Evolutionary conservation across 2,329 filamentous ascomycete species (phyloP), one percentile per base, ranked within the genome.

Genomic region (Fusarium tjaetaba): DNA sequence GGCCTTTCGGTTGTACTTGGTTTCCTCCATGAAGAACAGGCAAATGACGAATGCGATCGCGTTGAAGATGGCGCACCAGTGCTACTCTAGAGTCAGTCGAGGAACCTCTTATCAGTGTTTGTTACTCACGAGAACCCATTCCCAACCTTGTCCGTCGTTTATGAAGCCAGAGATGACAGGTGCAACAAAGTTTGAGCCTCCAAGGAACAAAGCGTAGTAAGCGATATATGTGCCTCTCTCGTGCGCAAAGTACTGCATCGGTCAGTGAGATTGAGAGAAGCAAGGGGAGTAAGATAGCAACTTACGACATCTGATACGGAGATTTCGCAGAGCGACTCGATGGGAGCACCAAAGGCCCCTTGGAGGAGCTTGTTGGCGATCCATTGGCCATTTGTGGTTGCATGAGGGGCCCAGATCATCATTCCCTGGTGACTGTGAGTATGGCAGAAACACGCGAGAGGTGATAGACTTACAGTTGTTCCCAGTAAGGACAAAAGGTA

Each of bases 61-160:
- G 24, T 46, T 28, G 11, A 46, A 46, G 18, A 46, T 46, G 2
- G 43, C 43, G 22, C 43, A 28, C 24, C 43, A 46, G 0, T 28
- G 43, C 43, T 46, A 4, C 5, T 2, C 8, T 18, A 45, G 18
- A 7, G 24, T 46, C 24, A 46, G 24, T 46, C 5, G 13, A 22
- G 18, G 11, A 28, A 28, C 11, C 28, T 20, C 0, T 9, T 9
- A 26, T 13, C 8, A 10, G 1, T 10, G 8, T 28, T 15, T 10
- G 1, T 4, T 20, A 46, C 43, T 7, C 15, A 46, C 24, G 1
- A 46, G 24, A 2, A 46, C 43, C 43, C 43, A 46, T 46, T 28
- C 4, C 43, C 43, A 46, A 7, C 43, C 43, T 28, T 46, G 43
- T 7, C 43, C 45, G 26, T 46, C 26, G 9, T 5, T 46, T 18